Base-by-base conservation (phyloP, 2,329 filamentous ascomycete genomes). In the Fusarium pininemorale region DNA sequence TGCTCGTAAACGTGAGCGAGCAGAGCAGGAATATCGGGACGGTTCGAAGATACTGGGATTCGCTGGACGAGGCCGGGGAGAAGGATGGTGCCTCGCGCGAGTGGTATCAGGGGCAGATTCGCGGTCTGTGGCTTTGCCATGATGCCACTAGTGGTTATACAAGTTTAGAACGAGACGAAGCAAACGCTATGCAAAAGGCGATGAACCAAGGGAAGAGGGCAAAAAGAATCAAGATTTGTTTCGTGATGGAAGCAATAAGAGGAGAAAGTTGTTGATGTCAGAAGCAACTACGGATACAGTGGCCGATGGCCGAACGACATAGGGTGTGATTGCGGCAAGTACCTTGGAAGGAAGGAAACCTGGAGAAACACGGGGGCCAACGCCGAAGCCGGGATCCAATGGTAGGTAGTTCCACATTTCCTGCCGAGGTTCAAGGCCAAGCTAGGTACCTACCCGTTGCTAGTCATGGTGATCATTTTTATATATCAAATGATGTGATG, bases 21-120 rank as follows among this genome's bases (percentile, higher is more conserved):
- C 50, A 98, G 90, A 57, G 96, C 93, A 60, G 94, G 92, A 75
- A 98, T 92, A 83, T 98, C 96, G 75, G 94, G 91, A 58, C 96
- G 94, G 82, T 92, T 88, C 42, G 88, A 91, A 45, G 92, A 90
- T 59, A 98, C 92, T 62, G 94, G 91, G 74, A 98, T 93, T 77
- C 95, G 93, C 77, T 97, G 89, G 57, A 95, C 91, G 64, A 95
- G 91, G 71, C 95, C 94, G 8, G 96, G 96, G 15, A 98, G 89
- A 45, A 98, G 90, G 75, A 98, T 93, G 71, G 91, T 90, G 74
- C 92, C 93, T 79, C 92, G 91, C 60, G 94, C 90, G 48, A 98
- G 89, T 42, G 95, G 94, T 75, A 98, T 92, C 77, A 98, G 85
- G 51, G 96, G 93, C 39, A 98, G 83, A 62, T 84, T 84, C 50